A percentile compares a stretch with the other conserved stretches of the same genome.
phyloP scores from a whole-genome alignment of 345 rosid genomes.

The Nasturtium officinale region DNA sequence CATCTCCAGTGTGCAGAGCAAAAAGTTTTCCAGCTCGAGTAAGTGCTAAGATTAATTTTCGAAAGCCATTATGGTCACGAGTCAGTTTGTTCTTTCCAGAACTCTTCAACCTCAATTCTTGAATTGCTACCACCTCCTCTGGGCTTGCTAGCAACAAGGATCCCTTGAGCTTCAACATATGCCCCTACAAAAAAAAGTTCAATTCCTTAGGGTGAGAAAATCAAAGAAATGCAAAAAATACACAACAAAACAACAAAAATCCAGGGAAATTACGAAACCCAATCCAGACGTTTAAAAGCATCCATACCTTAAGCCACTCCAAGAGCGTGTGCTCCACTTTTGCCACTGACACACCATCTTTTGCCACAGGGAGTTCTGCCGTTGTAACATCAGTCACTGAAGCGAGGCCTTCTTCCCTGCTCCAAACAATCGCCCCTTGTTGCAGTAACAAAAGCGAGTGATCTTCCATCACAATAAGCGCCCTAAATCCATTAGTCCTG shows the following conservation, averaged over 20 bases:
- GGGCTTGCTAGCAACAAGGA: slow-evolving; percentile 94
- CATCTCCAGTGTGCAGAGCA: slow-evolving; percentile 97
- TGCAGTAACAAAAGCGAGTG: slow-evolving; percentile 90
- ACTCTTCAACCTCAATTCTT: slow-evolving; percentile 78
- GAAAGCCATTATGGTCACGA: slow-evolving; percentile 97
- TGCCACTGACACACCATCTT: slow-evolving; percentile 87
- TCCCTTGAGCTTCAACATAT: slow-evolving; percentile 86
- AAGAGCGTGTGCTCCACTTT: slow-evolving; percentile 90
- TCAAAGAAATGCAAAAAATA: not conserved
- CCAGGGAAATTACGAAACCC: slow-evolving; percentile 2
- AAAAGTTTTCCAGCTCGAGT: slow-evolving; percentile 83
- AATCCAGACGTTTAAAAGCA: slow-evolving; percentile 14
- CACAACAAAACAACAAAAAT: slow-evolving; percentile 1
- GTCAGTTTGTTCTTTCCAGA: slow-evolving; percentile 95
- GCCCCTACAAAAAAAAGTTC: slow-evolving; percentile 65
- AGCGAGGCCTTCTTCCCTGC: slow-evolving; percentile 94
- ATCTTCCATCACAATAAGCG: slow-evolving; percentile 97
- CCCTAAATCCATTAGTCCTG: slow-evolving; percentile 92
- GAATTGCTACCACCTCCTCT: slow-evolving; percentile 86
- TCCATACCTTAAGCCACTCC: slow-evolving; percentile 93
- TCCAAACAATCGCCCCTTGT: slow-evolving; percentile 95
- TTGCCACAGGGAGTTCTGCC: slow-evolving; percentile 87
- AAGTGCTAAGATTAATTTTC: slow-evolving; percentile 85
- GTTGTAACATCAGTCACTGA: slow-evolving; percentile 83
- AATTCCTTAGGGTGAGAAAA: slow-evolving; percentile 32